Conservation (phyloP, 257 asterid genomes). For the Haberlea rhodopensis region DNA sequence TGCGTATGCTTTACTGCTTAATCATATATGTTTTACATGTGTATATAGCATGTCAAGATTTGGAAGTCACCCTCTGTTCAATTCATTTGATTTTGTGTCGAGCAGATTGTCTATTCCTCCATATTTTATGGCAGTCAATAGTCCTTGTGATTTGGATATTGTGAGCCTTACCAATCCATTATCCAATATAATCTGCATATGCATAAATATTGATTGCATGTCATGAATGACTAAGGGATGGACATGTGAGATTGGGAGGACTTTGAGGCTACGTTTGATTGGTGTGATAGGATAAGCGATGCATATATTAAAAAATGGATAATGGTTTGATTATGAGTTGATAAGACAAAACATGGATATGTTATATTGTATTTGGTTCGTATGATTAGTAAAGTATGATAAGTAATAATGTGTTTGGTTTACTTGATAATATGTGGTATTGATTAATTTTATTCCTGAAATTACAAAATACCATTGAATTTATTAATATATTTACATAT, state of each 20-base stretch:
- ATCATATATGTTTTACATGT: not conserved
- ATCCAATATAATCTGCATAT: conserved; percentile 42
- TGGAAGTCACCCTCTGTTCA: conserved; percentile 48
- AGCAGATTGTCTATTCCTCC: conserved; percentile 53
- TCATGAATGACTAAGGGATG: not conserved
- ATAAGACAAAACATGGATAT: no score
- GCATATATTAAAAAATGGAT: no score
- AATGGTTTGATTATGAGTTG: no score
- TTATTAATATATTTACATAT: no score
- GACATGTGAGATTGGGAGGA: not conserved
- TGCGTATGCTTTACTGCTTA: not conserved
- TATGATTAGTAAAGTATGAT: no score
- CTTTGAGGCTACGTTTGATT: no score
- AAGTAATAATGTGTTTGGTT: no score
- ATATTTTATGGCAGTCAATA: conserved; percentile 48
- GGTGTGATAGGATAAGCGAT: no score
- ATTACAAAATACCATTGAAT: no score
- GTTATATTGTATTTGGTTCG: no score
- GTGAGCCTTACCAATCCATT: conserved; percentile 49
- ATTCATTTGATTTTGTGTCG: conserved; percentile 46
- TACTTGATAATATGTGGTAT: no score
- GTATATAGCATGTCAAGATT: not conserved
- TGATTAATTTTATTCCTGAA: no score
- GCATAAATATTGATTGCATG: not conserved
- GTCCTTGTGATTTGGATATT: conserved; percentile 46